These are phyloP conservation scores for Candolleomyces aberdarensis DNA, from an alignment of 768 basidiomycete species.

Conservation along the genomic window DNA sequence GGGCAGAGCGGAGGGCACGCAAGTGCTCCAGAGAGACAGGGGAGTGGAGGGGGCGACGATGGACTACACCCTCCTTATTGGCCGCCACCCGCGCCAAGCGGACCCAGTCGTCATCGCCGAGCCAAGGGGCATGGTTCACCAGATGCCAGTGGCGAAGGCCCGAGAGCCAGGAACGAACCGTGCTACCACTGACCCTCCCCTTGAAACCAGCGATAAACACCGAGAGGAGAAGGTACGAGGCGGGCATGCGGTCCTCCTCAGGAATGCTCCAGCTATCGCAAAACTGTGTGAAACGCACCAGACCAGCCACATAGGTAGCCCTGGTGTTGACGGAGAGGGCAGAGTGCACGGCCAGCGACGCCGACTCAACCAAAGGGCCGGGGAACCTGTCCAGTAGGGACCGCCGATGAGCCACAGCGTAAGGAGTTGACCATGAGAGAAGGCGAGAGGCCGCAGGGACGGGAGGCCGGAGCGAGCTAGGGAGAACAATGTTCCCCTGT, in stretches of 20 bases:
- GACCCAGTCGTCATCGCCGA: slow-evolving; percentile 16
- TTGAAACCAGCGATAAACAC: slow-evolving; percentile 15
- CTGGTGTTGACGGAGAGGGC: slow-evolving; percentile 16
- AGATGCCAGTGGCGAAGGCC: slow-evolving; percentile 45
- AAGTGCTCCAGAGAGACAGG: slow-evolving; percentile 32
- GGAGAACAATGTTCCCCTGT: background rate
- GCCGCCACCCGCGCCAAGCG: slow-evolving; percentile 11
- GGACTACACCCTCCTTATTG: slow-evolving; percentile 9
- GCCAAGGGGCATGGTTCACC: slow-evolving; percentile 34
- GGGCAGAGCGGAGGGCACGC: slow-evolving; percentile 4
- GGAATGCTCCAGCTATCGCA: slow-evolving; percentile 27
- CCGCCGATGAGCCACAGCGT: background rate
- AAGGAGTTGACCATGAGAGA: slow-evolving; percentile 17
- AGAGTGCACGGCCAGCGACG: slow-evolving; percentile 2
- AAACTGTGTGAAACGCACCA: slow-evolving; percentile 32
- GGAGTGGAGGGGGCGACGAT: slow-evolving; percentile 8
- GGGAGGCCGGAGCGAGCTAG: slow-evolving; percentile 12
- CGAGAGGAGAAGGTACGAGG: slow-evolving; percentile 4
- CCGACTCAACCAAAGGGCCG: background rate
- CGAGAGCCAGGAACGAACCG: slow-evolving; percentile 33
- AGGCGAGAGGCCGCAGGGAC: slow-evolving; percentile 15
- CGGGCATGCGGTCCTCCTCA: slow-evolving; percentile 26
- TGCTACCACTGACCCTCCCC: slow-evolving; percentile 26
- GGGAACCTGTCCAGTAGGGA: slow-evolving; percentile 7
- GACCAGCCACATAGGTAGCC: slow-evolving; percentile 27